These are phyloP conservation scores for Eimeria mitis DNA, from an alignment of 169 alveolate species.

Conservation along the genomic window DNA sequence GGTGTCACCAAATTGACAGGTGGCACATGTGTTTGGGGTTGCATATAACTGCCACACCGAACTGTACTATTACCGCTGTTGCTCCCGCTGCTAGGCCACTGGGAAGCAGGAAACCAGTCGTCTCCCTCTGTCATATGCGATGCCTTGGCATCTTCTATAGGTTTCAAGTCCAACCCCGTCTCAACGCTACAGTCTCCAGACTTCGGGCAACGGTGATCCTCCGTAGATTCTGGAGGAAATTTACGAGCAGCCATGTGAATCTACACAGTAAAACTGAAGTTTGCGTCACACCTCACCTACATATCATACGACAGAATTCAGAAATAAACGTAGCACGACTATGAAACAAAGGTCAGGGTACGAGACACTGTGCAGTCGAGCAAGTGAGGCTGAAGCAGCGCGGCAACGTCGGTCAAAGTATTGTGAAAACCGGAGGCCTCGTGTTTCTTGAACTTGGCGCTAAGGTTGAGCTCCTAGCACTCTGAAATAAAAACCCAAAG, in stretches of 20 bases:
- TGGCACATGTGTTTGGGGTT: neutral
- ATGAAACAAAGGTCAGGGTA: neutral
- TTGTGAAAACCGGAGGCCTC: neutral
- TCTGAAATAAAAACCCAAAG: neutral
- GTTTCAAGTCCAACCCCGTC: neutral
- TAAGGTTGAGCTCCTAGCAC: neutral
- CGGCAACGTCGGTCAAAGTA: neutral
- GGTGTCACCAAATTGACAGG: neutral
- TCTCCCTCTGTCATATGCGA: neutral
- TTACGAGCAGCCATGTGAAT: slow-evolving; percentile 14
- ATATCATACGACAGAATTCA: neutral
- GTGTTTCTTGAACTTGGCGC: neutral
- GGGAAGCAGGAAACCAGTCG: slow-evolving; percentile 48
- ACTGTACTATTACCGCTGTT: neutral
- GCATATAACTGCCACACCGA: neutral
- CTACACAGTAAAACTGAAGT: neutral
- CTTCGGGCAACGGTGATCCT: neutral
- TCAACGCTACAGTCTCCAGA: neutral
- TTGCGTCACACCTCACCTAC: neutral
- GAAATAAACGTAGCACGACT: neutral
- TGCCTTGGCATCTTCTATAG: neutral
- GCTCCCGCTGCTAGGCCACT: slow-evolving; percentile 33
- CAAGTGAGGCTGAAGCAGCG: neutral
- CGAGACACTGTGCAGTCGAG: neutral
- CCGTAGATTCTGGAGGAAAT: neutral